Base-by-base conservation (phyloP, 129 eudicot genomes). In the Helianthus annuus region DNA sequence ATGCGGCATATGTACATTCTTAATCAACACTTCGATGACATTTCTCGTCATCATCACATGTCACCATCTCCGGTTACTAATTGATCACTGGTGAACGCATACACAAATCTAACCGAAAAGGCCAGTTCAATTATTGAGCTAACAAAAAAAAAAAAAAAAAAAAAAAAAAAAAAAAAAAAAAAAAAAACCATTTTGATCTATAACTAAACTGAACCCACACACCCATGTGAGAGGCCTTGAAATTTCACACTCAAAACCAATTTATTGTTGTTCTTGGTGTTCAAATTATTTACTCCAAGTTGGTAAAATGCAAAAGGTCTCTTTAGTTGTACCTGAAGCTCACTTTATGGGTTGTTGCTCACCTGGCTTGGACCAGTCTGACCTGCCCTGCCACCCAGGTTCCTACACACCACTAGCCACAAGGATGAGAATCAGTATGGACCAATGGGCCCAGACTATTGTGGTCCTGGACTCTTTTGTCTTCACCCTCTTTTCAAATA, bases 301-400 rank as follows among this genome's bases (percentile, higher is more conserved):
- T n/a, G 16, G 29, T 53, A 16, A 53, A 53, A 15, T 53, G 59
- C 27, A 53, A 53, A 53, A 53, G 14, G 64, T 51, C 16, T 10
- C 22, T 69, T n/a, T 51, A 69, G 2, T 49, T 69, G 61, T 39
- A 52, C 73, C 32, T 69, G 67, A 34, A 24, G 39, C 32, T 44
- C 14, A 36, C 48, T 54, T 66, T 24, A 29, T 66, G 79, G 14
- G 63, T 65, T 65, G 34, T 44, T 65, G 58, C 48, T 38, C 55
- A 75, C 79, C 72, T 75, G 67, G 27, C 66, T 44, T 54, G 38
- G 73, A 66, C 73, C 79, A 75, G n/a, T 19, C 32, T 70, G 64
- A 55, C 75, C 53, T 74, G 44, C 51, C 79, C 73, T 75, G 56
- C 79, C 73, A 65, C 73, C 74, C 74, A 76, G 67, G 74, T 75